Conservation (phyloP, 148 eudicot genomes). For the Diospyros kaki region DNA sequence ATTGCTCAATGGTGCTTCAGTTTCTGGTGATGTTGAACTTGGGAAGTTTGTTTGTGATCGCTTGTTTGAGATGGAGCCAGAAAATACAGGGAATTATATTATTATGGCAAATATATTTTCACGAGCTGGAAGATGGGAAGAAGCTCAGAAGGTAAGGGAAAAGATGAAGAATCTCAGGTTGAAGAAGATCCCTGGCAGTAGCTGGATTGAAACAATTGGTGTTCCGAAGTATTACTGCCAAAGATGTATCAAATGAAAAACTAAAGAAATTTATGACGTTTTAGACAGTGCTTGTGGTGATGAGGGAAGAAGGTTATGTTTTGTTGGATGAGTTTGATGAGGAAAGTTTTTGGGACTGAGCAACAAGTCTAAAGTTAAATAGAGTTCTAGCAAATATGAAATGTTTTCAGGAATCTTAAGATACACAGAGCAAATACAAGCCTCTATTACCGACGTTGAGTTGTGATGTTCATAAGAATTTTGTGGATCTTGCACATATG, state of each 20-base stretch:
- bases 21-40: constrained; percentile 50
- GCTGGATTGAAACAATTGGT: constrained; percentile 39
- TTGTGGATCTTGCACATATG: too few species aligned
- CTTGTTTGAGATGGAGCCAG: constrained; percentile 50
- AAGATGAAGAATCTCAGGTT: constrained; percentile 34
- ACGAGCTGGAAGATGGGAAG: constrained; percentile 52
- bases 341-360: constrained; percentile 17
- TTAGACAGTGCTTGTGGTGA: constrained; percentile 20
- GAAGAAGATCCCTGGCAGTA: constrained; percentile 49
- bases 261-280: constrained; percentile 21
- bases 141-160: constrained; percentile 42
- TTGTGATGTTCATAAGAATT: neutral
- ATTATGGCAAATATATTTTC: constrained; percentile 56
- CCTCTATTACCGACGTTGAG: neutral
- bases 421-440: neutral
- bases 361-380: neutral
- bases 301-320: constrained; percentile 26
- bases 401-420: neutral
- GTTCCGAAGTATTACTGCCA: constrained; percentile 26
- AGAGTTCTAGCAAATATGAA: neutral
- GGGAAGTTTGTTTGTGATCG: constrained; percentile 42
- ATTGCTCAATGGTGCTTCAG: constrained; percentile 51
- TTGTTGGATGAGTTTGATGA: constrained; percentile 29
- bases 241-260: constrained; percentile 25
- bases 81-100: constrained; percentile 41